Percentiles rank a stretch among this genome's conserved stretches.
Conservation (phyloP, 352 stramenopile genomes). For the Phytophthora pinifolia region DNA sequence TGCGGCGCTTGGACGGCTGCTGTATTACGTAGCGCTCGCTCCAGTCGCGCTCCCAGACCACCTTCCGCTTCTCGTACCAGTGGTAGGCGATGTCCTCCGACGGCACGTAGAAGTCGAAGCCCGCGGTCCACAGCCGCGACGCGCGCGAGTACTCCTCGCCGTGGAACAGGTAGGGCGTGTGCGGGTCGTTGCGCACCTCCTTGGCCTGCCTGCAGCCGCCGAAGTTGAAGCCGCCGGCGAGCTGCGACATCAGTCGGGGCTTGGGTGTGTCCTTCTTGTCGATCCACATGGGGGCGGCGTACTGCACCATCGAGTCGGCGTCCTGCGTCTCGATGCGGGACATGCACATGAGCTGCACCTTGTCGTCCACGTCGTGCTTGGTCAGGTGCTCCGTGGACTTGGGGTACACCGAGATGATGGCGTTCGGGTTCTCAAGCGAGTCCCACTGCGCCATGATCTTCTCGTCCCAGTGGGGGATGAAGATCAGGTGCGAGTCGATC, state of each 20-base stretch:
- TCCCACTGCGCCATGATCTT: conserved; percentile 77
- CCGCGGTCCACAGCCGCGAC: conserved; percentile 69
- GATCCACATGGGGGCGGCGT: conserved; percentile 65
- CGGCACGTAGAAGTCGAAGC: conserved; percentile 83
- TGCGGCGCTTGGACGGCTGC: conserved; percentile 70
- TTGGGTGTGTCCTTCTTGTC: conserved; percentile 69
- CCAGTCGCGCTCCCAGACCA: conserved; percentile 84
- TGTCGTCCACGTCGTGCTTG: conserved; percentile 51
- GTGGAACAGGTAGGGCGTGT: conserved; percentile 81
- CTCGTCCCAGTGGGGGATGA: conserved; percentile 77
- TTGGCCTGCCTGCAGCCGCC: conserved; percentile 67
- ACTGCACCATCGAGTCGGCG: conserved; percentile 76
- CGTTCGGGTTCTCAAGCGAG: conserved; percentile 59
- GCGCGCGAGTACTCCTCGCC: conserved; percentile 85
- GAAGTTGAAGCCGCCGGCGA: conserved; percentile 85
- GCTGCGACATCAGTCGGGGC: conserved; percentile 74
- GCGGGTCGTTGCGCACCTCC: conserved; percentile 77
- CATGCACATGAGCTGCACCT: conserved; percentile 78
- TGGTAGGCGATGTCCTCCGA: conserved; percentile 75
- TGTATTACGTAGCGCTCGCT: conserved; percentile 63
- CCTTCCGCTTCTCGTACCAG: conserved; percentile 82
- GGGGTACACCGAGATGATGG: conserved; percentile 83
- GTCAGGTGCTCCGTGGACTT: conserved; percentile 70
- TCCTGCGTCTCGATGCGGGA: conserved; percentile 75
- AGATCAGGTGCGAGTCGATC: conserved; percentile 82